A percentile compares a stretch with the other conserved stretches of the same genome.
Evolutionary conservation across 306 rosid species (phyloP).

Genomic region (Trifolium fragiferum): DNA sequence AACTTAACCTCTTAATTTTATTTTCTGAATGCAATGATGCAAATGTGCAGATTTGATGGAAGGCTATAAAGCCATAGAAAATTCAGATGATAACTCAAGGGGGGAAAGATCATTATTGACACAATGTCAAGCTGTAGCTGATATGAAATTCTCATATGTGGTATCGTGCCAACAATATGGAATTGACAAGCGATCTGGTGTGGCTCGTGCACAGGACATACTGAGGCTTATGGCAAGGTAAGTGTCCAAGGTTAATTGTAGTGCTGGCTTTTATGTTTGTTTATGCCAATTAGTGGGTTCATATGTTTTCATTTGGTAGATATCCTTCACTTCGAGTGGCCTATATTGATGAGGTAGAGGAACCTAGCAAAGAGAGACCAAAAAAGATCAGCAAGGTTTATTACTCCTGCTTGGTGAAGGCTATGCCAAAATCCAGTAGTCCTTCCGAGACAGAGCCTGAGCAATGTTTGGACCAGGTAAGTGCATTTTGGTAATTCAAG

Average conservation of each 20-base stretch:
- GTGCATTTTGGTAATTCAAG: conserved; percentile 21
- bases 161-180: conserved; percentile 96
- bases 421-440: conserved; percentile 84
- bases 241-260: conserved; percentile 28
- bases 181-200: conserved; percentile 90
- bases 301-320: conserved; percentile 53
- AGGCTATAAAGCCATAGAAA: conserved; percentile 91
- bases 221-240: conserved; percentile 92
- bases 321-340: conserved; percentile 97
- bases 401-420: conserved; percentile 93
- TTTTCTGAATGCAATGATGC: conserved; percentile 33
- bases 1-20: not conserved
- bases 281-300: conserved; percentile 8
- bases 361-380: conserved; percentile 81
- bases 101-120: conserved; percentile 90
- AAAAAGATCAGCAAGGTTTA: conserved; percentile 79
- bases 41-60: conserved; percentile 81
- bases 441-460: conserved; percentile 67
- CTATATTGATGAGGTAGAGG: conserved; percentile 93
- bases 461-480: conserved; percentile 92
- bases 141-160: conserved; percentile 96
- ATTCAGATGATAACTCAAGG: conserved; percentile 76
- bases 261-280: not conserved
- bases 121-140: conserved; percentile 95
- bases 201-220: conserved; percentile 83